These are phyloP conservation scores for Trichoderma oligosporum DNA, from an alignment of 2,329 filamentous ascomycete genomes.

Conservation along the genomic window DNA sequence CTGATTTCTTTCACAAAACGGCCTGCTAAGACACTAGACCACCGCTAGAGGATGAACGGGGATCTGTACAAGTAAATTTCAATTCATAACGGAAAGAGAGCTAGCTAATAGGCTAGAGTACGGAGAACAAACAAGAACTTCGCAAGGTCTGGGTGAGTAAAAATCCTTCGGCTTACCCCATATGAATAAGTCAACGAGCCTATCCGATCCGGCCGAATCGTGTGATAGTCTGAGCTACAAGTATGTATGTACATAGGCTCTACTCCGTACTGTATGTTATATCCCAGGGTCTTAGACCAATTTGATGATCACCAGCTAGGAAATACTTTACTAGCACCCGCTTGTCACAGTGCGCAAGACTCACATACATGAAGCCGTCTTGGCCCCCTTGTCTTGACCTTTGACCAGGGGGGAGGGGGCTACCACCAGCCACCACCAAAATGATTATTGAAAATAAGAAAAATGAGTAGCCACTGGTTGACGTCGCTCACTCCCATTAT, in stretches of 20 bases:
- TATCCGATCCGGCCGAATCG: slow-evolving; percentile 18
- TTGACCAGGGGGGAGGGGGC: background rate
- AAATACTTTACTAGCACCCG: slow-evolving; percentile 17
- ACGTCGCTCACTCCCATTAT: slow-evolving; percentile 1
- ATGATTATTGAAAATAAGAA: background rate
- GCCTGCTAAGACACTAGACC: background rate
- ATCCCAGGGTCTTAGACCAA: slow-evolving; percentile 13
- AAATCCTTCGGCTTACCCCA: slow-evolving; percentile 17
- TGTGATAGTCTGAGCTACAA: slow-evolving; percentile 8
- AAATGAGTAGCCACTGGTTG: background rate
- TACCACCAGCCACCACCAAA: slow-evolving; percentile 1
- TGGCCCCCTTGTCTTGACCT: background rate
- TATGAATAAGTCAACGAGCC: slow-evolving; percentile 1
- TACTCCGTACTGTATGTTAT: too few species aligned
- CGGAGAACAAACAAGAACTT: too few species aligned
- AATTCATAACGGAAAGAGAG: background rate
- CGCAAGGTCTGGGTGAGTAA: slow-evolving; percentile 1
- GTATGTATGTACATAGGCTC: too few species aligned
- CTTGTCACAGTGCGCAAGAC: slow-evolving; percentile 18
- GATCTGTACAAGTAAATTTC: too few species aligned
- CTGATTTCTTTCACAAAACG: slow-evolving; percentile 3
- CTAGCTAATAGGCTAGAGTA: too few species aligned
- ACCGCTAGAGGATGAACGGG: background rate
- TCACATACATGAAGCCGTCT: background rate
- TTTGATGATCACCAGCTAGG: slow-evolving; percentile 20